phyloP scores from a whole-genome alignment of 2,329 filamentous ascomycete genomes.

The Colletotrichum euphorbiae region DNA sequence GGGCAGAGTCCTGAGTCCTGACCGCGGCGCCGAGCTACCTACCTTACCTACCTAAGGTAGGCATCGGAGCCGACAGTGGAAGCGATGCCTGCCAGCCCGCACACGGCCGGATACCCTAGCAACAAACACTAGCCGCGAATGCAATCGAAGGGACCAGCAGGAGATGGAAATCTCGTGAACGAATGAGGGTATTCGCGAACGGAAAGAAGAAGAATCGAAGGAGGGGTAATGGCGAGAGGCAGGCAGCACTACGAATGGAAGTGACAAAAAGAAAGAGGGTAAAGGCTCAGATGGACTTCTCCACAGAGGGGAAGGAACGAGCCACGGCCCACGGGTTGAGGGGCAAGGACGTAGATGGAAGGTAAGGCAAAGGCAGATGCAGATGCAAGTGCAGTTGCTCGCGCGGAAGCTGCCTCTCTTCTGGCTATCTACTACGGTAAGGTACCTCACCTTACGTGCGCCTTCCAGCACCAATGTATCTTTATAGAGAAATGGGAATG shows the following conservation, averaged over 20 bases:
- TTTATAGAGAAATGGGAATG: too few species aligned
- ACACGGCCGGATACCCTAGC: neutral
- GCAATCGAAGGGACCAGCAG: constrained; percentile 17
- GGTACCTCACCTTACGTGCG: too few species aligned
- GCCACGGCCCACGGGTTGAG: neutral
- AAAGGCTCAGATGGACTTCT: neutral
- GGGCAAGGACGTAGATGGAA: neutral
- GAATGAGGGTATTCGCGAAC: constrained; percentile 5
- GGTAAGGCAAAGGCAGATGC: neutral
- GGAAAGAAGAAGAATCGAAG: neutral
- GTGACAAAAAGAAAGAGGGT: neutral
- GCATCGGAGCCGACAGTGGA: constrained; percentile 10
- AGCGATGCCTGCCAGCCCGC: constrained; percentile 1
- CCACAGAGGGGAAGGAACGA: constrained; percentile 10
- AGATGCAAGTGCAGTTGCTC: neutral
- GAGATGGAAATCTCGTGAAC: constrained; percentile 12
- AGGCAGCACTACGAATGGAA: neutral
- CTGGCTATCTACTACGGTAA: too few species aligned
- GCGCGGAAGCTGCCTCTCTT: neutral
- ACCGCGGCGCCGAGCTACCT: constrained; percentile 8
- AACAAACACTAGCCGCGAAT: neutral
- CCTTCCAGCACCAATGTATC: too few species aligned
- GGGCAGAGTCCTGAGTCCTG: too few species aligned
- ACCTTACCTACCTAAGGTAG: neutral
- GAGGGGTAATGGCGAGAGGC: constrained; percentile 8